These are phyloP conservation scores for Phytopythium litorale DNA, from an alignment of 352 stramenopile genomes.

Conservation along the genomic window DNA sequence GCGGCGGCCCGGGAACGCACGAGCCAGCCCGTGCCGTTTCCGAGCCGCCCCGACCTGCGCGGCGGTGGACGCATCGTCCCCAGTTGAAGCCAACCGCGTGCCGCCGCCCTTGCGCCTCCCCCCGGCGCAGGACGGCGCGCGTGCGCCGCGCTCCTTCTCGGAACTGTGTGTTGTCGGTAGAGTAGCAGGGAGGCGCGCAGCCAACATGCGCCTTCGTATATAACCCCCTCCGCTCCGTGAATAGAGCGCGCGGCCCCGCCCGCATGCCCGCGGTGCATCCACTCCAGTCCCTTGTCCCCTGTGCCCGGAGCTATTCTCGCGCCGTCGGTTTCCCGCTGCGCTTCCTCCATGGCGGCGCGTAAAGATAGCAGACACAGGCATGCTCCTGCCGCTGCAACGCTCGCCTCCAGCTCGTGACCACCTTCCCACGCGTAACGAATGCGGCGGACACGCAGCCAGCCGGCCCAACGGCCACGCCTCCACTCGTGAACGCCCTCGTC, in stretches of 20 bases:
- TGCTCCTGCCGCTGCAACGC: too few species aligned
- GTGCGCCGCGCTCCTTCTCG: neutral
- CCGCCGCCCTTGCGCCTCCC: neutral
- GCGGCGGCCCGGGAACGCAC: neutral
- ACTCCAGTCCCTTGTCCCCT: neutral
- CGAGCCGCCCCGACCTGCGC: conserved; percentile 1
- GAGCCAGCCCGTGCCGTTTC: neutral
- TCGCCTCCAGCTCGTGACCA: too few species aligned
- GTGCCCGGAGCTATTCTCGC: neutral
- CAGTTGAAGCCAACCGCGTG: neutral
- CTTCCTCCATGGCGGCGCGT: too few species aligned
- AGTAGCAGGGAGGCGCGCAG: conserved; percentile 1
- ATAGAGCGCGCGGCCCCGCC: neutral
- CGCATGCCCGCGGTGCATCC: conserved; percentile 3
- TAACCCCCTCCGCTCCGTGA: conserved; percentile 3
- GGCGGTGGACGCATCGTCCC: conserved; percentile 3
- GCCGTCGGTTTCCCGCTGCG: neutral
- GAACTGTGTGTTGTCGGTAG: conserved; percentile 5
- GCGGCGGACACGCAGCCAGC: too few species aligned
- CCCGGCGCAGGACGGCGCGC: neutral
- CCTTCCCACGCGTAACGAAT: too few species aligned
- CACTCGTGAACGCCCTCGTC: neutral
- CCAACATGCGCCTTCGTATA: conserved; percentile 3
- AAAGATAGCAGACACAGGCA: too few species aligned
- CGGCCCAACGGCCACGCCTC: too few species aligned